These are phyloP conservation scores for Funneliformis geosporum DNA, from an alignment of 192 early-diverging fungal species.

Conservation along the genomic window DNA sequence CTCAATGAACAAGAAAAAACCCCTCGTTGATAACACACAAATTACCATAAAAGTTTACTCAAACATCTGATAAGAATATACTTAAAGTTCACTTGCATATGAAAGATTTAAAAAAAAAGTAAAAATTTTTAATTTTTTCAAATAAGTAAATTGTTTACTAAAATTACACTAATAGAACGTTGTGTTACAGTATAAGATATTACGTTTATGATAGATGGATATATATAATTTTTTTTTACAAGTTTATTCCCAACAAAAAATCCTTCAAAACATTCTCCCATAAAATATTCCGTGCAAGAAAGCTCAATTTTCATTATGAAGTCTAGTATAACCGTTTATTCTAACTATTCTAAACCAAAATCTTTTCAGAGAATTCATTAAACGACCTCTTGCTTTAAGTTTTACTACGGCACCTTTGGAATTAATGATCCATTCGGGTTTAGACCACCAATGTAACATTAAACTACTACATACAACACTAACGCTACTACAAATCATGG, in stretches of 20 bases:
- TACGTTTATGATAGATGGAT: no score
- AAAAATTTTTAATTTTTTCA: no score
- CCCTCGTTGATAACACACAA: no score
- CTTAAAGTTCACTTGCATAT: no score
- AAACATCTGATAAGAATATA: no score
- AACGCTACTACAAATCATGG: slow-evolving; percentile 91
- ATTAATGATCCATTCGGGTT: slow-evolving; percentile 41
- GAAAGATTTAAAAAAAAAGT: no score
- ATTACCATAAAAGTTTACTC: no score
- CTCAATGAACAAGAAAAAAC: no score
- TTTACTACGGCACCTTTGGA: neutral
- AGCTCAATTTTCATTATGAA: neutral
- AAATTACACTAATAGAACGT: no score
- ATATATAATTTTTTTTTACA: neutral
- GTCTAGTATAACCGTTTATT: neutral
- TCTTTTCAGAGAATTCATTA: neutral
- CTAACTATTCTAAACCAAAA: neutral
- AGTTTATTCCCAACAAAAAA: neutral
- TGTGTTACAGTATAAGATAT: no score
- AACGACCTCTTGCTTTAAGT: neutral
- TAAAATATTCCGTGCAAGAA: neutral
- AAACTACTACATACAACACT: slow-evolving; percentile 91
- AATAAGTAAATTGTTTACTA: no score
- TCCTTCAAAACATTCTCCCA: neutral
- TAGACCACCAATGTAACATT: slow-evolving; percentile 71